Evolutionary conservation across 2,329 filamentous ascomycete species (phyloP), one percentile per base, ranked within the genome.

Genomic region (Penicillium hordei): DNA sequence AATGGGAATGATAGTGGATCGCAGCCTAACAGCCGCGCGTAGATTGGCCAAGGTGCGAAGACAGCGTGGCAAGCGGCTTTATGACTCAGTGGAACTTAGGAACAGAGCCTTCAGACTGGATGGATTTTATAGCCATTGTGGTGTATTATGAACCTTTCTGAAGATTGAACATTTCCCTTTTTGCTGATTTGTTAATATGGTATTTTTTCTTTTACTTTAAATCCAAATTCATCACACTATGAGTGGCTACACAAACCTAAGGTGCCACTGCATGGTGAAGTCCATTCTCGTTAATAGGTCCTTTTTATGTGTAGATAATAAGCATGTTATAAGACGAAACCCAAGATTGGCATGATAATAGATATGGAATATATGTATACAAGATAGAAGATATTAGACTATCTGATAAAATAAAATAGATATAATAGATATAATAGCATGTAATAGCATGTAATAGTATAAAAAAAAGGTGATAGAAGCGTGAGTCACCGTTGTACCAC

Each of bases 1-100:
- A 34, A 31, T 38, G 44, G 45, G 27, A 48, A 54, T 44, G 7
- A 44, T 33, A 51, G 53, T 56, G 53, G 53, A 33, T 42, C 46
- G 5, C 31, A 31, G 33, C 31, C 46, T 55, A 51, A 56, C 46
- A 56, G n/a, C 46, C 36, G 46, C 44, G 23, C 29, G 42, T 29
- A 48, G 57, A 55, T 55, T 58, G 56, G 56, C 25, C 9, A 29
- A 13, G 48, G 31, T 21, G 25, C 48, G 39, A 52, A 55, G 50
- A 62, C 55, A 60, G 58, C 60, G 60, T 62, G 60, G 60, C 60
- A 62, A 62, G 46, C 39, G 48, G 27, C 43, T 50, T 39, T 53
- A 57, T 59, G 59, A 60, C 33, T 59, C 57, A 61, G 50, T 45
- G 39, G 15, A 21, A 52, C 21, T 36, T 31, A 2, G 6, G 33